Evolutionary conservation across 306 rosid genomes (phyloP).

Genomic region (Prunus padus): DNA sequence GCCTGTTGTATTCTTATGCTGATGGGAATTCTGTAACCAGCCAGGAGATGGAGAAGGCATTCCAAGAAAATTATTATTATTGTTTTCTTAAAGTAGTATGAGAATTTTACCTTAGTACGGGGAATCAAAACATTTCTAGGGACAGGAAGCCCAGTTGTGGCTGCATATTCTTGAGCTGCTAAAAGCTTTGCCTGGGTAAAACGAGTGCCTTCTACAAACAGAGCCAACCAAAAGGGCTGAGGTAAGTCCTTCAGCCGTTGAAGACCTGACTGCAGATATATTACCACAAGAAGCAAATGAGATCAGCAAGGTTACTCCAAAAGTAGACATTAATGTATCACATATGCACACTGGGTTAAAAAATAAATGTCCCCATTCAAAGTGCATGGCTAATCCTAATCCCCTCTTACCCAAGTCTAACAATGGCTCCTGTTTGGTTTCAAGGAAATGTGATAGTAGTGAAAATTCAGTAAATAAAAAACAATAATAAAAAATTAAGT

Average conservation of each 20-base stretch:
- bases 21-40: background rate
- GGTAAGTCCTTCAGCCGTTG: conserved; percentile 72
- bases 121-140: conserved; percentile 95
- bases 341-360: background rate
- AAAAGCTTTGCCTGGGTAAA: conserved; percentile 82
- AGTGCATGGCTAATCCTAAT: background rate
- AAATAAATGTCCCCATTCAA: background rate
- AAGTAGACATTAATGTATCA: background rate
- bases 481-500: too few species aligned
- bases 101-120: conserved; percentile 74
- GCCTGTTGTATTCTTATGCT: background rate
- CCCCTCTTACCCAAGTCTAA: background rate
- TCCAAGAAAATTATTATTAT: background rate
- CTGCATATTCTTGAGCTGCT: conserved; percentile 91
- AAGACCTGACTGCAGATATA: conserved; percentile 70
- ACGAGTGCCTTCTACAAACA: conserved; percentile 96
- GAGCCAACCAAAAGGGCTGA: conserved; percentile 93
- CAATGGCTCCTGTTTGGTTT: background rate
- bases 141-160: conserved; percentile 61
- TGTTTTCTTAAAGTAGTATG: background rate
- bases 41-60: background rate
- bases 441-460: background rate
- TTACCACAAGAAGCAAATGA: conserved; percentile 30
- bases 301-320: conserved; percentile 22
- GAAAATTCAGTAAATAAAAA: background rate